Percentiles rank a stretch among this genome's conserved stretches.
Conservation (phyloP, 1,139 yeast species). For the Zygosaccharomyces pseudobailii region DNA sequence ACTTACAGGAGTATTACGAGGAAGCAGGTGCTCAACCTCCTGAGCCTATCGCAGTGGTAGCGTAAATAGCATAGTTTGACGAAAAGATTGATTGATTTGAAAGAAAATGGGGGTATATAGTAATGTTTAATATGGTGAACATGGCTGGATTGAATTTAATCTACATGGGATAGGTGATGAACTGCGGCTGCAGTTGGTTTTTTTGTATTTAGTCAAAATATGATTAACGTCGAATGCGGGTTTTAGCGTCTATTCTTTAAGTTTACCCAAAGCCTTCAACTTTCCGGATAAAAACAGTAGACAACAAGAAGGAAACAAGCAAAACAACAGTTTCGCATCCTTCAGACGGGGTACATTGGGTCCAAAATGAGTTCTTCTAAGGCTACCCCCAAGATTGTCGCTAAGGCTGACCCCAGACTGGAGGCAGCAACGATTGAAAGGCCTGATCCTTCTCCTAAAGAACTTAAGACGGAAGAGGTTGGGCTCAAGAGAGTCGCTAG, state of each 20-base stretch:
- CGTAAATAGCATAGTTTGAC: not conserved
- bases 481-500: conserved; percentile 37
- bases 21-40: conserved; percentile 33
- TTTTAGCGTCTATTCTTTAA: not conserved
- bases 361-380: conserved; percentile 1
- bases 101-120: not conserved
- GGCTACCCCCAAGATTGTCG: conserved; percentile 1
- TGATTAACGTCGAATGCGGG: not conserved
- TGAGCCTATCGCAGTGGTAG: conserved; percentile 24
- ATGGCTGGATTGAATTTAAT: not conserved
- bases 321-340: not conserved
- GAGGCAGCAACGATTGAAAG: conserved; percentile 9
- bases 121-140: not conserved
- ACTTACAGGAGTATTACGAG: conserved; percentile 41
- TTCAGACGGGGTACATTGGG: not conserved
- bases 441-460: conserved; percentile 21
- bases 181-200: not conserved
- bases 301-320: not conserved
- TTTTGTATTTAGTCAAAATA: not conserved
- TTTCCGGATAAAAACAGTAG: not conserved
- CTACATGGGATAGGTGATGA: not conserved
- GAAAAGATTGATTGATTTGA: not conserved
- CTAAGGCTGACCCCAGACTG: conserved; percentile 15
- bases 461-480: conserved; percentile 18
- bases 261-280: not conserved